A percentile compares a stretch with the other conserved stretches of the same genome.
phyloP scores from a whole-genome alignment of 371 early-diverging fungal genomes.

The Apophysomyces sp. region DNA sequence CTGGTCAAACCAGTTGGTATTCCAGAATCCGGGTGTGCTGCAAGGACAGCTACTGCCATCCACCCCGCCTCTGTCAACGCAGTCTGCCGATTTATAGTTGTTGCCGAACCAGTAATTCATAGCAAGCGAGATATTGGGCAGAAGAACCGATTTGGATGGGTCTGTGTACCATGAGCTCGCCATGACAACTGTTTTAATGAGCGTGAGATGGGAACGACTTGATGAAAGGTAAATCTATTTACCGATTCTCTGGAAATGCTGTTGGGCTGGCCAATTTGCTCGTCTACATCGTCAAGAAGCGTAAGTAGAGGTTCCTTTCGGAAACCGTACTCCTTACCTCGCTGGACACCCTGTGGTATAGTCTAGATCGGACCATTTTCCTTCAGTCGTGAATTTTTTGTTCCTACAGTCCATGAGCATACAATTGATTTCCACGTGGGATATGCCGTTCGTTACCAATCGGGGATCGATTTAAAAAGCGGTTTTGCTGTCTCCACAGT shows the following conservation, averaged over 20 bases:
- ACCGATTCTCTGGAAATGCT: slow-evolving; percentile 28
- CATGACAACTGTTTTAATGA: slow-evolving; percentile 14
- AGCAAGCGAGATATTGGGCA: slow-evolving; percentile 11
- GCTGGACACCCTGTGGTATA: slow-evolving; percentile 14
- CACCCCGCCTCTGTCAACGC: slow-evolving; percentile 18
- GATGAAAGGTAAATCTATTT: background rate
- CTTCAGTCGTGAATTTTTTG: background rate
- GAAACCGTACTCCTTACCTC: background rate
- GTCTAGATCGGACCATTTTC: slow-evolving; percentile 13
- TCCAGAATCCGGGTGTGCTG: slow-evolving; percentile 42
- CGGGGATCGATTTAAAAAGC: background rate
- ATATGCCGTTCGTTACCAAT: background rate
- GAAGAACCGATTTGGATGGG: background rate
- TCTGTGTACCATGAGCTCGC: slow-evolving; percentile 16
- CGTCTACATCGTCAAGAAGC: too few species aligned
- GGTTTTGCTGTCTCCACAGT: background rate
- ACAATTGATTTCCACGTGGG: background rate
- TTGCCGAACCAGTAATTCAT: slow-evolving; percentile 32
- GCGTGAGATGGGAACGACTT: background rate
- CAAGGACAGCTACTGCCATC: slow-evolving; percentile 23
- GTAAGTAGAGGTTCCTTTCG: background rate
- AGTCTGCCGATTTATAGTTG: slow-evolving; percentile 20
- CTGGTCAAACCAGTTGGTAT: slow-evolving; percentile 32
- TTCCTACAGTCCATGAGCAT: background rate
- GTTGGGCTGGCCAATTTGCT: slow-evolving; percentile 30